Conservation (phyloP, 768 basidiomycete genomes). For the Mycena haematopus region DNA sequence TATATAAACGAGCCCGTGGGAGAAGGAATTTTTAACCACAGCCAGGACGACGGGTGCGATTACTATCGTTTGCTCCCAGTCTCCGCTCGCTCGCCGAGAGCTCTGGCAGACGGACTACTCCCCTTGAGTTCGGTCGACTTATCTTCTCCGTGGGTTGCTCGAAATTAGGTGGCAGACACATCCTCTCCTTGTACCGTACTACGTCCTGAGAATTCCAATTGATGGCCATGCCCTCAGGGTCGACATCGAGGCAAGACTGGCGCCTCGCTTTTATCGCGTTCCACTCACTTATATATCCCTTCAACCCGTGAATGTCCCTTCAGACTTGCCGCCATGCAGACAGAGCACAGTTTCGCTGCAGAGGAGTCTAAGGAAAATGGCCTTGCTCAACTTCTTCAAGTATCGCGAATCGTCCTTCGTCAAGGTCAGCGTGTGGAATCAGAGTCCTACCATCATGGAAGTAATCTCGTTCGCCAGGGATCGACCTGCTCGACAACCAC, state of each 20-base stretch:
- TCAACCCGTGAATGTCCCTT: not conserved
- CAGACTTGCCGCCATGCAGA: conserved; percentile 26
- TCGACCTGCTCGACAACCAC: conserved; percentile 72
- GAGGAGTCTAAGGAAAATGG: conserved; percentile 27
- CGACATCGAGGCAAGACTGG: conserved; percentile 30
- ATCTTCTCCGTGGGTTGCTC: conserved; percentile 57
- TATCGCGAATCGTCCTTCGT: conserved; percentile 68
- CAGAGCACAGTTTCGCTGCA: conserved; percentile 25
- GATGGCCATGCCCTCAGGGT: conserved; percentile 23
- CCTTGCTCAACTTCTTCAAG: conserved; percentile 64
- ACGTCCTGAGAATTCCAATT: conserved; percentile 19
- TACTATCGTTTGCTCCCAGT: conserved; percentile 59
- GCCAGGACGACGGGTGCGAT: conserved; percentile 74
- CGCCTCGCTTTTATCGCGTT: conserved; percentile 32
- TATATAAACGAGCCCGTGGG: no score
- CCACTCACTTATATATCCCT: conserved; percentile 23
- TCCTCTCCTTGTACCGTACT: conserved; percentile 24
- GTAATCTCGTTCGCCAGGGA: conserved; percentile 16
- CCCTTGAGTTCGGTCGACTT: conserved; percentile 79
- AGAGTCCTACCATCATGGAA: not conserved
- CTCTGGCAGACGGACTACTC: conserved; percentile 69
- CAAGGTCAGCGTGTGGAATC: conserved; percentile 55
- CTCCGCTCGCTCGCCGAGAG: conserved; percentile 63
- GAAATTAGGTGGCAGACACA: conserved; percentile 87
- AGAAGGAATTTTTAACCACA: conserved; percentile 55